A percentile compares a stretch with the other conserved stretches of the same genome.
Conservation (phyloP, 768 basidiomycete genomes). For the Punctularia strigosozonata region DNA sequence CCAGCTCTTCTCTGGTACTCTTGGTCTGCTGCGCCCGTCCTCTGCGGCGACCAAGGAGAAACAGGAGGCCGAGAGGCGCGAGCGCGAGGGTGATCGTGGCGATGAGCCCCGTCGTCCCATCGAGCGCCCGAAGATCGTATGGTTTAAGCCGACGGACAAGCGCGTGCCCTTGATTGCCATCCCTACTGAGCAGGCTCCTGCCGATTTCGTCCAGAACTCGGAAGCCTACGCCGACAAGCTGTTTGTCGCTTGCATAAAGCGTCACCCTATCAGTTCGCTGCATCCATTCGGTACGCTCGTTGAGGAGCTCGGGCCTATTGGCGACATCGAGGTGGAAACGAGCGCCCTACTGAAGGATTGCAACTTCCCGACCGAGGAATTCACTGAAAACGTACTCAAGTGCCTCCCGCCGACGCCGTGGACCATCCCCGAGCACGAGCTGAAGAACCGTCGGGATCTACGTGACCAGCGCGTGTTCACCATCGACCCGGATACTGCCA, state of each 20-base stretch:
- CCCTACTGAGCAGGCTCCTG: slow-evolving; percentile 95
- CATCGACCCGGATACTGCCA: slow-evolving; percentile 82
- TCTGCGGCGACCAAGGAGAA: slow-evolving; percentile 98
- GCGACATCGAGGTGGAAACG: slow-evolving; percentile 97
- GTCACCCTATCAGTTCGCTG: slow-evolving; percentile 91
- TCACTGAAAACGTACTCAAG: slow-evolving; percentile 88
- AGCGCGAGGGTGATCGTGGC: slow-evolving; percentile 88
- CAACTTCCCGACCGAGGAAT: slow-evolving; percentile 98
- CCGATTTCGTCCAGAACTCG: slow-evolving; percentile 90
- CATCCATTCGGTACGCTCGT: slow-evolving; percentile 98
- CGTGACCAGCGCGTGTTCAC: slow-evolving; percentile 82
- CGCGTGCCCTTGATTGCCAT: slow-evolving; percentile 98
- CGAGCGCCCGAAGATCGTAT: slow-evolving; percentile 96
- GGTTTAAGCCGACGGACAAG: slow-evolving; percentile 99
- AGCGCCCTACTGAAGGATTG: slow-evolving; percentile 96
- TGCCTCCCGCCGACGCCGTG: slow-evolving; percentile 94
- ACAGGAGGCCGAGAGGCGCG: slow-evolving; percentile 94
- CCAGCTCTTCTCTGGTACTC: slow-evolving; percentile 94
- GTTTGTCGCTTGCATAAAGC: slow-evolving; percentile 97
- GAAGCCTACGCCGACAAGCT: slow-evolving; percentile 83
- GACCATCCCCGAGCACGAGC: slow-evolving; percentile 83
- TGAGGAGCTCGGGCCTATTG: slow-evolving; percentile 95
- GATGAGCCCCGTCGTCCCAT: slow-evolving; percentile 75
- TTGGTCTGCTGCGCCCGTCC: slow-evolving; percentile 89
- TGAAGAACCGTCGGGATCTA: slow-evolving; percentile 81